phyloP scores from a whole-genome alignment of 345 rosid genomes.

The Erodium maritimum region DNA sequence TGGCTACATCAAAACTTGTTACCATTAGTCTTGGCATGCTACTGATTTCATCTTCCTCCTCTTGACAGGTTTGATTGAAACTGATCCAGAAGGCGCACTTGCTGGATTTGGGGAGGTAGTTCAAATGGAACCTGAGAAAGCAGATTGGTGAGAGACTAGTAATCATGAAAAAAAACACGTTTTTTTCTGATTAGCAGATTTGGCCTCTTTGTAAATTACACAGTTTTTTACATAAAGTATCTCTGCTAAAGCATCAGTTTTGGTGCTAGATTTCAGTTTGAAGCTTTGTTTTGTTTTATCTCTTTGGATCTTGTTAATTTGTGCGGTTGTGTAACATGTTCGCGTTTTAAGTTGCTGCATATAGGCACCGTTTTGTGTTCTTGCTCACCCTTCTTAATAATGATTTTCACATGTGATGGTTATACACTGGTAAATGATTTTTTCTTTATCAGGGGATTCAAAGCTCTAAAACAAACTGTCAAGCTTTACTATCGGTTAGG shows the following conservation, averaged over 20 bases:
- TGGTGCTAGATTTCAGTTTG: not conserved
- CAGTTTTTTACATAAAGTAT: no score
- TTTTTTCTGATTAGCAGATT: not conserved
- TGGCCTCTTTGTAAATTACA: not conserved
- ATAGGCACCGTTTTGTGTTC: not conserved
- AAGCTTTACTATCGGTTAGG: slow-evolving; percentile 91
- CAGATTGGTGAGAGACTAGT: slow-evolving; percentile 63
- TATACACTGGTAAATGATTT: no score
- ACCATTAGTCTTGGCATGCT: not conserved
- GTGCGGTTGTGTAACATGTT: not conserved
- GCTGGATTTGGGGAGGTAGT: slow-evolving; percentile 92
- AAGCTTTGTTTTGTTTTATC: not conserved
- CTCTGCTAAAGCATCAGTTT: not conserved
- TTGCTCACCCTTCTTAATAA: no score
- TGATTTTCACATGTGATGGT: no score
- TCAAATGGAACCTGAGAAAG: slow-evolving; percentile 92
- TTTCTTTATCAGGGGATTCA: slow-evolving; percentile 69
- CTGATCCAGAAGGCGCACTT: slow-evolving; percentile 87
- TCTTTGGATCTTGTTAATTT: not conserved
- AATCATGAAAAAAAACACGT: no score
- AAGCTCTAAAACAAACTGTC: slow-evolving; percentile 93
- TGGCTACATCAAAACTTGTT: not conserved
- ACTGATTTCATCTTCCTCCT: not conserved
- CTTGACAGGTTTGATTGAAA: slow-evolving; percentile 68
- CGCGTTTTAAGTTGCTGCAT: not conserved